These are phyloP conservation scores for Gracilariopsis chorda DNA, from an alignment of 23 red algal species.

Conservation along the genomic window DNA sequence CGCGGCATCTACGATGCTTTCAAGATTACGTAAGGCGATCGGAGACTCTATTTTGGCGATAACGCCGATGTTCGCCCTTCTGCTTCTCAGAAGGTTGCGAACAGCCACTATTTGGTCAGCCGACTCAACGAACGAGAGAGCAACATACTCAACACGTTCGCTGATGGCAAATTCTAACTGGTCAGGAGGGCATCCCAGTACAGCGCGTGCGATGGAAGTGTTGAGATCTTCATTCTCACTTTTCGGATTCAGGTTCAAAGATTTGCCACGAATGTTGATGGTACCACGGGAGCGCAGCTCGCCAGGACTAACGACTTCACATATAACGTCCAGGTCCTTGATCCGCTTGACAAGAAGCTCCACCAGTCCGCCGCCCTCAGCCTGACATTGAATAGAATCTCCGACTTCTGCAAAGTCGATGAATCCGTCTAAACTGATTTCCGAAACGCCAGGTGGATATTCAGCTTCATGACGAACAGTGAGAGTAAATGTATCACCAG, in stretches of 20 bases:
- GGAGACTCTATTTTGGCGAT: constrained; percentile 96
- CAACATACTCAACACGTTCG: constrained; percentile 93
- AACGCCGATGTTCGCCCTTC: constrained; percentile 80
- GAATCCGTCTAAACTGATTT: constrained; percentile 95
- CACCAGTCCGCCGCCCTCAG: constrained; percentile 62
- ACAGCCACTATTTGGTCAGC: constrained; percentile 71
- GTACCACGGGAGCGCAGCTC: constrained; percentile 74
- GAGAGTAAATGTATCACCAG: constrained; percentile 80
- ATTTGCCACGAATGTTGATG: constrained; percentile 93
- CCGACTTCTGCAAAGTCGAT: constrained; percentile 80
- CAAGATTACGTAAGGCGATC: constrained; percentile 79
- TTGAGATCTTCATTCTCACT: constrained; percentile 64
- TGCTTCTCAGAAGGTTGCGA: constrained; percentile 55
- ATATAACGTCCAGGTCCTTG: constrained; percentile 61
- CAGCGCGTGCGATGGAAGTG: constrained; percentile 63
- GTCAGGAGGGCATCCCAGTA: constrained; percentile 64
- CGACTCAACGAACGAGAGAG: constrained; percentile 97
- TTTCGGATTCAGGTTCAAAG: constrained; percentile 50
- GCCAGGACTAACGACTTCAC: constrained; percentile 75
- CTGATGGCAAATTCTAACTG: constrained; percentile 93
- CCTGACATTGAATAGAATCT: constrained; percentile 81
- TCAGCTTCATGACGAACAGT: constrained; percentile 87
- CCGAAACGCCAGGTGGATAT: constrained; percentile 82
- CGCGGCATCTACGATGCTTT: constrained; percentile 71
- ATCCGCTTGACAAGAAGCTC: constrained; percentile 75